Percentiles rank a stretch among this genome's conserved stretches.
These are phyloP conservation scores for Serendipita sp. DNA, from an alignment of 1,284 basidiomycete genomes.

Conservation along the genomic window DNA sequence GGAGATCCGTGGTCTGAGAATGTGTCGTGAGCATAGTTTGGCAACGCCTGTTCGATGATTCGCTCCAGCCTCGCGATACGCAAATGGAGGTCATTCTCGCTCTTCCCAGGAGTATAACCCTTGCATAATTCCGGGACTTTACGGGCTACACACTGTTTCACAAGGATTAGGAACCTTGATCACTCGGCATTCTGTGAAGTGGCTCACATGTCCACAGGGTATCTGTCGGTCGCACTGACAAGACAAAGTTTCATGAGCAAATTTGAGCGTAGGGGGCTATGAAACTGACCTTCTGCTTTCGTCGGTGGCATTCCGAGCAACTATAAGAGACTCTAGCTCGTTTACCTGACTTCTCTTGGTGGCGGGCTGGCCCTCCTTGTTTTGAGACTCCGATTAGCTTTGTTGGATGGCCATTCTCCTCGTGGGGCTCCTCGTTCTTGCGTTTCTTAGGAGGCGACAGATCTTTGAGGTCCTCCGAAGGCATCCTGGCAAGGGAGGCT, in stretches of 20 bases:
- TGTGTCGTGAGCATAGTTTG: constrained; percentile 34
- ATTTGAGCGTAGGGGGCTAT: background rate
- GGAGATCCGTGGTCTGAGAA: constrained; percentile 25
- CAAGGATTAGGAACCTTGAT: background rate
- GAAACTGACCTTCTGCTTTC: constrained; percentile 11
- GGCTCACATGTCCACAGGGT: constrained; percentile 11
- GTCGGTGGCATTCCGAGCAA: constrained; percentile 11
- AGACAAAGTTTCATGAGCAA: background rate
- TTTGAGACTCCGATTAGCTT: constrained; percentile 3
- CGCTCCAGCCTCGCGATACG: constrained; percentile 61
- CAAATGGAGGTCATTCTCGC: constrained; percentile 52
- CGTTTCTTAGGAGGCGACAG: constrained; percentile 3
- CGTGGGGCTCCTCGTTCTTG: background rate
- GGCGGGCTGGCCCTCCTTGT: constrained; percentile 1
- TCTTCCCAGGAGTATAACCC: constrained; percentile 70
- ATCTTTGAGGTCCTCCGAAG: background rate
- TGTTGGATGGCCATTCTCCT: background rate
- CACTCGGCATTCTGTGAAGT: background rate
- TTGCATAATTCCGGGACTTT: constrained; percentile 34
- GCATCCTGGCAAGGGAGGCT: background rate
- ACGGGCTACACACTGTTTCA: constrained; percentile 9
- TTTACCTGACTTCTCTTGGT: constrained; percentile 5
- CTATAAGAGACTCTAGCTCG: constrained; percentile 8
- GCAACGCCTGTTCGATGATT: constrained; percentile 61
- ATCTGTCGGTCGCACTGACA: constrained; percentile 11